Conservation (phyloP, 2,329 filamentous ascomycete genomes). For the Stenocarpella maydis region DNA sequence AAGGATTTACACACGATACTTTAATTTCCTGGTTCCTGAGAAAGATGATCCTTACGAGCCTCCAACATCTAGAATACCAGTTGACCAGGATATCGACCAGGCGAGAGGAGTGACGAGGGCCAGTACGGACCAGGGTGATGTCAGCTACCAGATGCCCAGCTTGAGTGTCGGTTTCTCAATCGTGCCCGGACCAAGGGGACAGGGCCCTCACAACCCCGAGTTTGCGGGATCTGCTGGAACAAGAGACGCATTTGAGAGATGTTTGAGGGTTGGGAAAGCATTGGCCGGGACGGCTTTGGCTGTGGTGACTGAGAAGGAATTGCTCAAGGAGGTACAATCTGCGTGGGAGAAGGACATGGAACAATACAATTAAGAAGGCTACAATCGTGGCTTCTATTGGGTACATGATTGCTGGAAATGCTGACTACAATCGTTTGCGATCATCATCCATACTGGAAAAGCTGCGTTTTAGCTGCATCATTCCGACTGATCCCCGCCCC, state of each 20-base stretch:
- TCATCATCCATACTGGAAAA: no score
- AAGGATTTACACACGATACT: slow-evolving; percentile 53
- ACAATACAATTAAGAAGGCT: neutral
- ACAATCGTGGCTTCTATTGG: rapidly evolving
- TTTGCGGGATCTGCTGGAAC: slow-evolving; percentile 62
- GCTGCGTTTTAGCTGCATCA: no score
- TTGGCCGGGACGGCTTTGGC: slow-evolving; percentile 58
- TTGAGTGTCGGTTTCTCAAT: slow-evolving; percentile 62
- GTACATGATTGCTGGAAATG: no score
- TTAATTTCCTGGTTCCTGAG: slow-evolving; percentile 49
- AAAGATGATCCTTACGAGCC: slow-evolving; percentile 34
- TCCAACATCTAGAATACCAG: slow-evolving; percentile 29
- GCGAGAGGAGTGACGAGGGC: slow-evolving; percentile 55
- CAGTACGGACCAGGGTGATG: slow-evolving; percentile 67
- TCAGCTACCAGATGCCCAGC: slow-evolving; percentile 65
- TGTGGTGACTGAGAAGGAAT: slow-evolving; percentile 50
- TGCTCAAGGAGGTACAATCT: slow-evolving; percentile 53
- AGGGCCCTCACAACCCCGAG: slow-evolving; percentile 60
- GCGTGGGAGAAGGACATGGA: slow-evolving; percentile 47
- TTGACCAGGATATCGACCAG: slow-evolving; percentile 51
- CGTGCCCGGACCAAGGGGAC: slow-evolving; percentile 50
- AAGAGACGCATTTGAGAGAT: slow-evolving; percentile 53
- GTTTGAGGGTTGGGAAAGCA: slow-evolving; percentile 56
- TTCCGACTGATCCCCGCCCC: no score
- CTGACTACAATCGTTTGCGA: no score